These are phyloP conservation scores for Tylopilus felleus DNA, from an alignment of 768 basidiomycete species.

Conservation along the genomic window DNA sequence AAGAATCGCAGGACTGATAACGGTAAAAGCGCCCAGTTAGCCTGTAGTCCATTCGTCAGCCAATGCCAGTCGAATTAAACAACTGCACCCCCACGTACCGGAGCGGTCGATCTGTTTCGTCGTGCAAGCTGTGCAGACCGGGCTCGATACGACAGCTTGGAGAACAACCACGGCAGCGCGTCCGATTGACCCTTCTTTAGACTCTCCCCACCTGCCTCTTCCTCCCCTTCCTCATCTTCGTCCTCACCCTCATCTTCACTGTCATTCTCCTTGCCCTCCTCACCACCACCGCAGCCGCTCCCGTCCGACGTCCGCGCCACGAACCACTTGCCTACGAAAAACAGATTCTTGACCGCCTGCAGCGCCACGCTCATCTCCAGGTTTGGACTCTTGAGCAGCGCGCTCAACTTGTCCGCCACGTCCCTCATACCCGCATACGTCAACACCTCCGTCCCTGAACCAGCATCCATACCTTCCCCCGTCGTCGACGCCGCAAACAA, in stretches of 20 bases:
- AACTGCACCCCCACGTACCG: slow-evolving; percentile 3
- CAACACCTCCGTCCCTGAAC: slow-evolving; percentile 43
- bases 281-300: slow-evolving; percentile 5
- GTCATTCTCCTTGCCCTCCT: slow-evolving; percentile 25
- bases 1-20: slow-evolving; percentile 86
- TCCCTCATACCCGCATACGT: slow-evolving; percentile 59
- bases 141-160: slow-evolving; percentile 85
- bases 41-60: slow-evolving; percentile 38
- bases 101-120: slow-evolving; percentile 46
- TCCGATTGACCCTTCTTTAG: slow-evolving; percentile 28
- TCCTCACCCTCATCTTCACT: slow-evolving; percentile 10
- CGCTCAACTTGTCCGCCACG: slow-evolving; percentile 66
- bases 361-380: slow-evolving; percentile 68
- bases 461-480: neutral
- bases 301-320: slow-evolving; percentile 35
- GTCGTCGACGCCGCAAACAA: slow-evolving; percentile 57
- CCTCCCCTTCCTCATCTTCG: slow-evolving; percentile 14
- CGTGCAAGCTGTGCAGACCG: slow-evolving; percentile 72
- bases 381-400: slow-evolving; percentile 79
- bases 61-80: neutral
- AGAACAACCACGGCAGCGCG: slow-evolving; percentile 90
- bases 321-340: slow-evolving; percentile 89
- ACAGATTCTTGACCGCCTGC: slow-evolving; percentile 90
- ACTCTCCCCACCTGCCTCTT: slow-evolving; percentile 17
- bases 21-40: slow-evolving; percentile 81